A percentile compares a stretch with the other conserved stretches of the same genome.
Conservation (phyloP, 2,329 filamentous ascomycete genomes). For the Aspergillus oerlinghausenensis region DNA sequence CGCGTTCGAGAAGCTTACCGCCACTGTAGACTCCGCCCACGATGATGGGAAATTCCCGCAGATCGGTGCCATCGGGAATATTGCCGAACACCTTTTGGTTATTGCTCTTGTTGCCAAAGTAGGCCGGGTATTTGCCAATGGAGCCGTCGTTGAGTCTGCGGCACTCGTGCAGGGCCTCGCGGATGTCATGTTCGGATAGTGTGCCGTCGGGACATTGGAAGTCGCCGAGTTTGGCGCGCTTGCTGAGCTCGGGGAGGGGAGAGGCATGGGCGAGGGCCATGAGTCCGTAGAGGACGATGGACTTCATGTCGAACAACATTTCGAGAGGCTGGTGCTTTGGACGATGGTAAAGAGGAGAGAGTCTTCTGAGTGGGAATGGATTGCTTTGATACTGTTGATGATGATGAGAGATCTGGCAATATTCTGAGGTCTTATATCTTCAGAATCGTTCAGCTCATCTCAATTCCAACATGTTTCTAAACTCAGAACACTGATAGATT, state of each 20-base stretch:
- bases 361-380: neutral
- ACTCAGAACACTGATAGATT: neutral
- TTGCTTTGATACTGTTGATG: neutral
- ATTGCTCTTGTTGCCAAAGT: slow-evolving; percentile 9
- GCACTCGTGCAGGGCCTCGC: slow-evolving; percentile 7
- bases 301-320: slow-evolving; percentile 9
- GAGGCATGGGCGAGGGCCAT: slow-evolving; percentile 6
- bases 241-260: slow-evolving; percentile 7
- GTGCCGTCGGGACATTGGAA: slow-evolving; percentile 10
- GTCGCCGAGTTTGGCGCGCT: slow-evolving; percentile 10
- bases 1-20: slow-evolving; percentile 1
- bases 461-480: neutral
- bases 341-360: neutral
- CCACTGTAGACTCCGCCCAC: slow-evolving; percentile 5
- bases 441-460: neutral
- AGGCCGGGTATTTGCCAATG: slow-evolving; percentile 6
- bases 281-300: slow-evolving; percentile 9
- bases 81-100: slow-evolving; percentile 7
- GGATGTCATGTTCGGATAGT: slow-evolving; percentile 6
- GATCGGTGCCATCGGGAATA: slow-evolving; percentile 7
- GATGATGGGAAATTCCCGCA: slow-evolving; percentile 10
- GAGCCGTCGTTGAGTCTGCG: slow-evolving; percentile 2
- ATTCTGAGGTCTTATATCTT: neutral
- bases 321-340: slow-evolving; percentile 1
- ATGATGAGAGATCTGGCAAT: neutral